Evolutionary conservation across 441 rosid species (phyloP).

Genomic region (Adansonia rubrostipa): DNA sequence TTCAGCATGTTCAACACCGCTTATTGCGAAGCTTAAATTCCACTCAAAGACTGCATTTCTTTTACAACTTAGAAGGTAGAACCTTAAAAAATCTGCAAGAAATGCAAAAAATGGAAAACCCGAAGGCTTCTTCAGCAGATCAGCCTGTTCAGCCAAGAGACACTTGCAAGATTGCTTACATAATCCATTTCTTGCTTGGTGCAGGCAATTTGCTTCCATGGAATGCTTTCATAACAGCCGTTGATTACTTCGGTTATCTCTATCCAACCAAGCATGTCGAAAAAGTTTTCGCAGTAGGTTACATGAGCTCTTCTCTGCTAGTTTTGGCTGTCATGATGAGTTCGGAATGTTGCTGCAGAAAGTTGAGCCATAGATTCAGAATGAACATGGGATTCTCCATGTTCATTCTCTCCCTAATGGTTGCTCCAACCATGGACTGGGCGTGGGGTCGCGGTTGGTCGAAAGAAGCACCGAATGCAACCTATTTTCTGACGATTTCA

Average conservation of each 20-base stretch:
- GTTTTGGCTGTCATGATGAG: conserved; percentile 59
- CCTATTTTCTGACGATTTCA: conserved; percentile 54
- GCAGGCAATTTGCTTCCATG: conserved; percentile 93
- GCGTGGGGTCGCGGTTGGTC: conserved; percentile 33
- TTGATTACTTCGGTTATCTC: conserved; percentile 74
- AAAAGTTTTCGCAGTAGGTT: conserved; percentile 82
- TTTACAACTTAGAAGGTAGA: neutral
- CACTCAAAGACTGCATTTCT: conserved; percentile 12
- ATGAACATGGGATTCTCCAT: conserved; percentile 84
- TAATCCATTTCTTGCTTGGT: conserved; percentile 86
- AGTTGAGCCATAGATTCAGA: conserved; percentile 54
- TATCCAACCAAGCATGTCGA: conserved; percentile 72
- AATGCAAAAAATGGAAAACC: conserved; percentile 47
- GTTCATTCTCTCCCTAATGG: conserved; percentile 73
- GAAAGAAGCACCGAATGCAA: conserved; percentile 35
- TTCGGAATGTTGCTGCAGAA: conserved; percentile 56
- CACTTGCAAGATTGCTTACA: conserved; percentile 66
- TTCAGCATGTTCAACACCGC: neutral
- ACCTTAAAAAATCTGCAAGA: conserved; percentile 11
- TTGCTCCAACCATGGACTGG: conserved; percentile 69
- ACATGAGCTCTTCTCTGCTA: conserved; percentile 77
- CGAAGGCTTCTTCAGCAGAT: conserved; percentile 33
- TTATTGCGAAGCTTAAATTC: conserved; percentile 26
- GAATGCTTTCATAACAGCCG: conserved; percentile 90
- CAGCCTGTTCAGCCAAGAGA: conserved; percentile 50